Base-by-base conservation (phyloP, 306 rosid genomes). In the Adenanthera pavonina region DNA sequence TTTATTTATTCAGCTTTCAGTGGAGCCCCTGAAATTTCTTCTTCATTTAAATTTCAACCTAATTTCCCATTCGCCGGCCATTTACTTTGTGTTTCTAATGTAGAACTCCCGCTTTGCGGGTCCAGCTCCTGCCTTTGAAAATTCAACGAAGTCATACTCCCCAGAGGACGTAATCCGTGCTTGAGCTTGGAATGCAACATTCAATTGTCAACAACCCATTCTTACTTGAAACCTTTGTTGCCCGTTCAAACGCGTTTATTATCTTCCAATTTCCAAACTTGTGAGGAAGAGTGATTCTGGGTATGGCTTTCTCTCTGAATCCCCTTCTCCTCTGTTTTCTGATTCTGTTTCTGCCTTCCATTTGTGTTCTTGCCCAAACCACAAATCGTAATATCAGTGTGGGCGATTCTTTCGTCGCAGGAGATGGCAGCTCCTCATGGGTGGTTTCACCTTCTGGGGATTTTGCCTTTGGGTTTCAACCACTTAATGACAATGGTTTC, bases 381-480 rank as follows among this genome's bases (percentile, higher is more conserved):
- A 61, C 56, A 20, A 80, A 14, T 17, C 77, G 36, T 25, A 81
- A 33, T 2, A 30, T 86, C 8, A 19, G 6, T 0, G 83, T 85
- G 5, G 92, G 90, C 10, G 68, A 40, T 33, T 83, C 76, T 68
- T 54, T 70, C 19, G 14, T 41, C 9, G 93, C 95, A 66, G 67
- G 47, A 17, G 62, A 41, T 8, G 59, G 52, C 78, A 78, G 20
- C 38, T 5, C 80, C 72, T 3, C 88, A 38, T 91, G 91, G 93
- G 36, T 87, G 11, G 74, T 78, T 82, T 92, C 94, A 6, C 88
- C 93, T 65, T 86, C 90, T 3, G 84, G 82, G 16, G 90, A 90
- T 61, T 92, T 92, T 65, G 90, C 93, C 33, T 90, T 90, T 52
- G 89, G 95, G n/a, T 89, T 92, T 81, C 60, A 47, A 12, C 83